Base-by-base conservation (phyloP, 345 rosid genomes). In the Cardamine resedifolia region DNA sequence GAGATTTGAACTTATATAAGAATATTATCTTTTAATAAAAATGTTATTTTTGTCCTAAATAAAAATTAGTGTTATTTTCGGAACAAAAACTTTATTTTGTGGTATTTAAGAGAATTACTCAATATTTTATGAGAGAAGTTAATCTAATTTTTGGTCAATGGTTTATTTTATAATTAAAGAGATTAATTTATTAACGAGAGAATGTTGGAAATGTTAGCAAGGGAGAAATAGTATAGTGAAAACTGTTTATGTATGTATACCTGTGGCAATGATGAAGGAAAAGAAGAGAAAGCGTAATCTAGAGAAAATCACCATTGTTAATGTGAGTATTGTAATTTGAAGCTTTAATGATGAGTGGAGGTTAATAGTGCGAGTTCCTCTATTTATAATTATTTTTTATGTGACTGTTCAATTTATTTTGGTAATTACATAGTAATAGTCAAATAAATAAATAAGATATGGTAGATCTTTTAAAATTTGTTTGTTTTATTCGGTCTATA, bases 211-310 rank as follows among this genome's bases (percentile, higher is more conserved):
- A 39, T 41, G 10, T 18, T 53, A 10, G 7, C 21, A 27, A 20
- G 20, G 43, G 45, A 43, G 34, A 10, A 45, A 48, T 34, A n/a
- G n/a, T n/a, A 6, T 18, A 34, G 2, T 33, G 23, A 34, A 33
- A 0, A 1, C 27, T 45, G 27, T 26, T 16, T 14, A 12, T 50
- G 10, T 14, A 12, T 50, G 10, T 15, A 59, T 51, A 72, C 70
- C 47, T 41, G 70, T 21, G 6, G 70, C 48, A 10, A 72, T 53
- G 64, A 72, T 10, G 76, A 53, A 72, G 53, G 70, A 72, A 63
- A 63, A 10, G 20, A 63, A 63, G 64, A 72, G 70, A 63, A 72
- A 56, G 15, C 23, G 9, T 63, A 23, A 41, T 15, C 47, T 10
- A 7, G 64, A 72, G 56, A 23, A 43, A 53, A 23, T 63, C 56